Evolutionary conservation across 331 rosid genomes (phyloP), one percentile per base, ranked within the genome.

Genomic region (Spiraea crenata): DNA sequence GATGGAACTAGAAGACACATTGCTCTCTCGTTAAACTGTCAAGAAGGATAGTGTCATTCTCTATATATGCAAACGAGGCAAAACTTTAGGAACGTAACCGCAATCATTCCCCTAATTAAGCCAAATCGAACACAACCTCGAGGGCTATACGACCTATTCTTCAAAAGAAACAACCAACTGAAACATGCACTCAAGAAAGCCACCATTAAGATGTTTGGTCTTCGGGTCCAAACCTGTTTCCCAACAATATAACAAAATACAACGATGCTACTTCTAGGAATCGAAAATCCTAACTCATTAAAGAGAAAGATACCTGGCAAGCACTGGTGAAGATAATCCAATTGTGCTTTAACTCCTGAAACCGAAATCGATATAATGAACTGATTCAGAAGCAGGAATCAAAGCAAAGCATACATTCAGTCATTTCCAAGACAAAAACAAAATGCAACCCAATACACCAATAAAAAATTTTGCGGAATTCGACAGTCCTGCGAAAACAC

Each of bases 261-360:
- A 52, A 7, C 39, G 4, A 50, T 20, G 35, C 48, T 41, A 46
- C 63, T 17, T 34, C 69, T 47, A 69, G 39, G 73, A 69, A 80
- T 41, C 45, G 39, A 72, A 38, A 37, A 35, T 37, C 39, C 39
- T 40, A 70, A 37, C 46, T 79, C 25, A 40, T 67, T 6, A 37
- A 11, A 70, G 46, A 76, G 70, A 62, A 73, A 2, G 38, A 64
- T 81, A 95, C 98, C 99, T 81, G 98, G 89, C 80, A 95, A 88
- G 72, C 96, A 86, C 81, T 83, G 99, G 73, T 86, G 93, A 57
- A 95, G 91, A 86, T 86, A 88, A 77, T 91, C 99, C 92, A 95
- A 80, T 63, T 89, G 99, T 19, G 90, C 64, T 78, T 87, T 85
- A 73, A 85, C 87, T 63, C 96, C 99, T 95, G 85, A 79, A 75